These are phyloP conservation scores for Pestalotiopsis sp. DNA, from an alignment of 2,329 filamentous ascomycete genomes.

Conservation along the genomic window DNA sequence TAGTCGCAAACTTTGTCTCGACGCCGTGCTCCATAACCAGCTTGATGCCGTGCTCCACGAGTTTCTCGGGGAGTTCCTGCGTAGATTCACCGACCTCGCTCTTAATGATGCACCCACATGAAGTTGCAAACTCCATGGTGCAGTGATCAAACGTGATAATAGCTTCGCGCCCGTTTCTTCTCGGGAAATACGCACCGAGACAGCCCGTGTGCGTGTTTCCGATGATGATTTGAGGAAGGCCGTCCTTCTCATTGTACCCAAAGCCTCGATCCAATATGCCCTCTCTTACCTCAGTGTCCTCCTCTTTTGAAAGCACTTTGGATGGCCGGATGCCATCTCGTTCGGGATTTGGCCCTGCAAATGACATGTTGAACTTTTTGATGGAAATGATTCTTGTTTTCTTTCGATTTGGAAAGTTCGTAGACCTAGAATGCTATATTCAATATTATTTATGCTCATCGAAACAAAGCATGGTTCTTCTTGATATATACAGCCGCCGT, in stretches of 20 bases:
- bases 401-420: neutral
- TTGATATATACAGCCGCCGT: neutral
- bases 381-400: neutral
- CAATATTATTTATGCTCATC: neutral
- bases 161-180: neutral
- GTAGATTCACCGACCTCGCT: neutral
- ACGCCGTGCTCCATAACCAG: neutral
- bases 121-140: neutral
- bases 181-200: neutral
- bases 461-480: neutral
- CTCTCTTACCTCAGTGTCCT: neutral
- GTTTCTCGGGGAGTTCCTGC: neutral
- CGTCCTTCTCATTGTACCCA: neutral
- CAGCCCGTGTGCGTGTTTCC: neutral
- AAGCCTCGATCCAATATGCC: neutral
- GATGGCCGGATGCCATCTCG: neutral
- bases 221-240: neutral
- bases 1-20: neutral
- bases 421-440: neutral
- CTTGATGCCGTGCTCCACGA: neutral
- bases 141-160: neutral
- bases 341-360: neutral
- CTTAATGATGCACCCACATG: neutral
- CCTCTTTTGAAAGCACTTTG: neutral
- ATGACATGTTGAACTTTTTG: neutral